A percentile compares a stretch with the other conserved stretches of the same genome.
Evolutionary conservation across 345 rosid species (phyloP).

Genomic region (Pseudoturritis turrita): DNA sequence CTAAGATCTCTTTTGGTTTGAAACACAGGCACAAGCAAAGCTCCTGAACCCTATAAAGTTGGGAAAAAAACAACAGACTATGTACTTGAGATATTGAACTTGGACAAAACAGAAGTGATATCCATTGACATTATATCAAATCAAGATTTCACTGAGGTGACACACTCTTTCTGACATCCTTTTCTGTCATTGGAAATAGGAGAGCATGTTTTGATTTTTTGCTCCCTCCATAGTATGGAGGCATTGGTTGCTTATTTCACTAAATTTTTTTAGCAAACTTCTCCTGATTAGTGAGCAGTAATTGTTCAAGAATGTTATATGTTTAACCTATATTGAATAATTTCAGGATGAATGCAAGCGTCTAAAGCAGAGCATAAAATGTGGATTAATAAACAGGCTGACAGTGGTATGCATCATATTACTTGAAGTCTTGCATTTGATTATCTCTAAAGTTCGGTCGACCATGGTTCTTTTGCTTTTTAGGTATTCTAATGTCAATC

Average conservation of each 20-base stretch:
- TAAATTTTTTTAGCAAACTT: not conserved
- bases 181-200: not conserved
- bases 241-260: not conserved
- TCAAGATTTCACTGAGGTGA: conserved; percentile 98
- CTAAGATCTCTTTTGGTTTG: conserved; percentile 14
- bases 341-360: conserved; percentile 98
- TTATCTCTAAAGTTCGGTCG: not conserved
- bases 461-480: not conserved
- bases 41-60: conserved; percentile 76
- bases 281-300: not conserved
- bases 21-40: conserved; percentile 78
- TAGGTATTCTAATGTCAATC: conserved; percentile 27
- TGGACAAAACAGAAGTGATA: conserved; percentile 83
- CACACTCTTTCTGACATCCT: not conserved
- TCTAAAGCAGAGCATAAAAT: conserved; percentile 93
- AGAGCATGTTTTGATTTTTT: not conserved
- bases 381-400: conserved; percentile 81
- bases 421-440: not conserved
- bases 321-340: conserved; percentile 10
- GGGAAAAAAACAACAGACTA: conserved; percentile 75
- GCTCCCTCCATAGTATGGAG: not conserved
- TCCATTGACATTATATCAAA: conserved; percentile 92
- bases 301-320: not conserved
- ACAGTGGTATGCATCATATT: conserved; percentile 63
- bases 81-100: conserved; percentile 79